A percentile compares a stretch with the other conserved stretches of the same genome.
These are phyloP conservation scores for Hyaloperonospora brassicae DNA, from an alignment of 352 stramenopile species.

Conservation along the genomic window DNA sequence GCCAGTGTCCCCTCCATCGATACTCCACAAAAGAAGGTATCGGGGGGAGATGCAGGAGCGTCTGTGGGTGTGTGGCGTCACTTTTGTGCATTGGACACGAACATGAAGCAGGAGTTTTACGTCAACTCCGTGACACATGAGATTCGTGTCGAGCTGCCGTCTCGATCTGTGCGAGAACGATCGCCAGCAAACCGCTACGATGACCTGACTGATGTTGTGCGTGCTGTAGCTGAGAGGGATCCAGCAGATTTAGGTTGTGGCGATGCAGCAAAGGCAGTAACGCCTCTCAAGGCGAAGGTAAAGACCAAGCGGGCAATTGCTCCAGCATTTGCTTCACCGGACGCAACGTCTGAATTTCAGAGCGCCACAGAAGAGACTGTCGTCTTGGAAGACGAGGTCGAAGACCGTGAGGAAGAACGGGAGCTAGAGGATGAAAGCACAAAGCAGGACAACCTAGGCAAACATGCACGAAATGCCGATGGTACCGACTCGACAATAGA, in stretches of 20 bases:
- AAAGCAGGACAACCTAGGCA: conserved; percentile 20
- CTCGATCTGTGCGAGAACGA: conserved; percentile 40
- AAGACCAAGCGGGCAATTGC: conserved; percentile 33
- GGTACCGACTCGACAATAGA: conserved; percentile 19
- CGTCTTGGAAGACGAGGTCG: conserved; percentile 23
- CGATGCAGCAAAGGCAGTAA: conserved; percentile 10
- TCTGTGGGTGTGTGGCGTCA: conserved; percentile 58
- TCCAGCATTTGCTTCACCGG: conserved; percentile 35
- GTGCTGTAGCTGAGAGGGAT: conserved; percentile 21
- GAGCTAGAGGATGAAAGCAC: conserved; percentile 1
- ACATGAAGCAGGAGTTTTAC: conserved; percentile 60
- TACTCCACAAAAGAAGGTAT: conserved; percentile 11
- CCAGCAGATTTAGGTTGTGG: conserved; percentile 2
- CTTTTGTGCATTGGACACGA: conserved; percentile 47
- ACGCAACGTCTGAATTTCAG: conserved; percentile 30
- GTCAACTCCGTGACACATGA: conserved; percentile 69
- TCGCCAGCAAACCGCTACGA: conserved; percentile 49
- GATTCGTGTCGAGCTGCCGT: conserved; percentile 56
- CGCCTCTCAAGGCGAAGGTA: conserved; percentile 16
- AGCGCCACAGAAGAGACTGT: conserved; percentile 32
- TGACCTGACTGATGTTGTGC: conserved; percentile 22
- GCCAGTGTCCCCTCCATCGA: conserved; percentile 11
- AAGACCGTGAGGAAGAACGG: conserved; percentile 16
- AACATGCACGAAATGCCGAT: conserved; percentile 27
- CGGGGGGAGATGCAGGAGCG: conserved; percentile 9